These are phyloP conservation scores for Lyophyllum atratum DNA, from an alignment of 768 basidiomycete species.

Conservation along the genomic window DNA sequence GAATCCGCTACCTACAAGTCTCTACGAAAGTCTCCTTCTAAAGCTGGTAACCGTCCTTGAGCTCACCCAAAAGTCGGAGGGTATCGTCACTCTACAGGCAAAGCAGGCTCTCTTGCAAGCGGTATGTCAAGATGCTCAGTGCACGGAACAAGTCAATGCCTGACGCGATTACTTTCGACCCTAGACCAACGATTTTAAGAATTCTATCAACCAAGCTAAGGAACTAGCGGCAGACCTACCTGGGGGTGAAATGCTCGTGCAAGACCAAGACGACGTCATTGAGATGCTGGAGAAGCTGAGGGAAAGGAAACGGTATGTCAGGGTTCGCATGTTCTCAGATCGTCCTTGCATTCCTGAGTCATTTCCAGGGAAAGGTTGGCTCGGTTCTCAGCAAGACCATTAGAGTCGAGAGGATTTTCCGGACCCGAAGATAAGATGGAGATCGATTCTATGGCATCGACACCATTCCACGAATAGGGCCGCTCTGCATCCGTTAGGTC, in stretches of 20 bases:
- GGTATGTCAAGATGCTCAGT: no score
- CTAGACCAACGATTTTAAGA: slow-evolving; percentile 76
- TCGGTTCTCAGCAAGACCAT: slow-evolving; percentile 48
- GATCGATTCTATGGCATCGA: slow-evolving; percentile 76
- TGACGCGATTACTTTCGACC: background rate
- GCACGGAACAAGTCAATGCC: background rate
- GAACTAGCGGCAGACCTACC: slow-evolving; percentile 59
- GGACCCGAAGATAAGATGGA: slow-evolving; percentile 52
- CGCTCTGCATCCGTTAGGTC: background rate
- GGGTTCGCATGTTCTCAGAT: background rate
- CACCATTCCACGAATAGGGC: slow-evolving; percentile 47
- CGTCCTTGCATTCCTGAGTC: background rate
- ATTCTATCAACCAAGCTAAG: slow-evolving; percentile 56
- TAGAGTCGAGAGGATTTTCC: slow-evolving; percentile 31
- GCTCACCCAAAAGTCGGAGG: slow-evolving; percentile 59
- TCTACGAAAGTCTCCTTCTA: slow-evolving; percentile 58
- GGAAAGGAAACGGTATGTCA: slow-evolving; percentile 60
- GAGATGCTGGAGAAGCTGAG: slow-evolving; percentile 64
- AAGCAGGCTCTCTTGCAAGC: slow-evolving; percentile 71
- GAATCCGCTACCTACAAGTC: slow-evolving; percentile 41
- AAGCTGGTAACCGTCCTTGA: slow-evolving; percentile 65
- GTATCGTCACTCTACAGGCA: slow-evolving; percentile 52
- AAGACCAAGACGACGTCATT: slow-evolving; percentile 74
- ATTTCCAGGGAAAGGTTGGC: slow-evolving; percentile 51
- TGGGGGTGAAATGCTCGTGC: slow-evolving; percentile 69